Evolutionary conservation across 2,329 filamentous ascomycete species (phyloP).

Genomic region (Graphium sp.): DNA sequence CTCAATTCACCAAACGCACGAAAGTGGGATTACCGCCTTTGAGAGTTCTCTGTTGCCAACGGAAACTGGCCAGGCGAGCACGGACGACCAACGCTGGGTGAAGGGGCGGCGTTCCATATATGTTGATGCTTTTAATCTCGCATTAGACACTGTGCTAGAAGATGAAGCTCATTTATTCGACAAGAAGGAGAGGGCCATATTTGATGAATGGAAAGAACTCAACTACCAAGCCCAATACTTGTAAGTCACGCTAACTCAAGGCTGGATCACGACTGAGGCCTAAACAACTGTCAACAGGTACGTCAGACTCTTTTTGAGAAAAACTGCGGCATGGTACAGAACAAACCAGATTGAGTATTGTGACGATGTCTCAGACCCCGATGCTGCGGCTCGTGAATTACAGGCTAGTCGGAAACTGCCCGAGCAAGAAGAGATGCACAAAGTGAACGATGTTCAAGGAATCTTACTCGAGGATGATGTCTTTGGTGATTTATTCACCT

Average conservation of each 20-base stretch:
- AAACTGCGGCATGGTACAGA: slow-evolving; percentile 83
- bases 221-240: slow-evolving; percentile 82
- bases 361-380: slow-evolving; percentile 63
- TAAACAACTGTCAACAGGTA: slow-evolving; percentile 40
- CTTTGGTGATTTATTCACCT: slow-evolving; percentile 47
- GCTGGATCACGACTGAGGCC: not conserved
- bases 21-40: no score
- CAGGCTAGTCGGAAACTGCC: slow-evolving; percentile 43
- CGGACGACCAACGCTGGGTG: slow-evolving; percentile 33
- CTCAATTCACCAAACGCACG: no score
- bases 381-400: slow-evolving; percentile 45
- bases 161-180: slow-evolving; percentile 84
- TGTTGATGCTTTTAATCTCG: slow-evolving; percentile 91
- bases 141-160: slow-evolving; percentile 73
- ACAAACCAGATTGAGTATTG: slow-evolving; percentile 63
- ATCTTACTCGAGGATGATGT: slow-evolving; percentile 21
- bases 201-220: slow-evolving; percentile 56
- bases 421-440: slow-evolving; percentile 5
- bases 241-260: slow-evolving; percentile 36
- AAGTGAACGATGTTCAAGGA: slow-evolving; percentile 9
- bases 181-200: slow-evolving; percentile 59
- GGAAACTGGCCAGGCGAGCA: no score
- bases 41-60: no score
- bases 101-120: slow-evolving; percentile 80
- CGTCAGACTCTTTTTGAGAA: slow-evolving; percentile 81